phyloP scores from a whole-genome alignment of 2,329 filamentous ascomycete genomes.

The Colletotrichum salicis region DNA sequence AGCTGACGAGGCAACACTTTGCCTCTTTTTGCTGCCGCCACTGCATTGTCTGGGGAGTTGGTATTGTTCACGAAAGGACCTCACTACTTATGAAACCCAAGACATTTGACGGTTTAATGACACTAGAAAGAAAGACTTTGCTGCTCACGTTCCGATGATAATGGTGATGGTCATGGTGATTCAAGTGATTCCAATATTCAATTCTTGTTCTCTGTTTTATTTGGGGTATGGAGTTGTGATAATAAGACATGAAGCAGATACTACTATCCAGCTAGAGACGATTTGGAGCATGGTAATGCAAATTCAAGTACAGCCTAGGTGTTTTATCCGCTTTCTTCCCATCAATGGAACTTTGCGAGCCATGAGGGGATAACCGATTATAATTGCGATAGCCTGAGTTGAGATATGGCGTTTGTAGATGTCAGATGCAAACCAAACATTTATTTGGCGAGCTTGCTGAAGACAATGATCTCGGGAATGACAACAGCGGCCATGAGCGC shows the following conservation, averaged over 20 bases:
- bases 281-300: neutral
- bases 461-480: slow-evolving; percentile 61
- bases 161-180: neutral
- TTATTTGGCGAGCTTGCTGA: slow-evolving; percentile 41
- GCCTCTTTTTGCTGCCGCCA: neutral
- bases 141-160: neutral
- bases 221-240: neutral
- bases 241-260: neutral
- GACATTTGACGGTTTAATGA: slow-evolving; percentile 34
- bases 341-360: neutral
- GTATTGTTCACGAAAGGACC: slow-evolving; percentile 25
- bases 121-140: slow-evolving; percentile 16
- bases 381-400: no score
- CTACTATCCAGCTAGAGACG: neutral
- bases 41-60: slow-evolving; percentile 23
- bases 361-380: neutral
- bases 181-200: neutral
- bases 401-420: neutral
- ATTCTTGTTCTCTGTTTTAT: neutral
- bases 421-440: no score
- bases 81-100: slow-evolving; percentile 31
- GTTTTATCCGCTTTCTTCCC: neutral
- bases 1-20: slow-evolving; percentile 2
- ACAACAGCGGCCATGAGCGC: slow-evolving; percentile 61
- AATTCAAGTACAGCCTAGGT: neutral